Conservation (phyloP, 2,329 filamentous ascomycete genomes). For the Fusarium heterosporum region DNA sequence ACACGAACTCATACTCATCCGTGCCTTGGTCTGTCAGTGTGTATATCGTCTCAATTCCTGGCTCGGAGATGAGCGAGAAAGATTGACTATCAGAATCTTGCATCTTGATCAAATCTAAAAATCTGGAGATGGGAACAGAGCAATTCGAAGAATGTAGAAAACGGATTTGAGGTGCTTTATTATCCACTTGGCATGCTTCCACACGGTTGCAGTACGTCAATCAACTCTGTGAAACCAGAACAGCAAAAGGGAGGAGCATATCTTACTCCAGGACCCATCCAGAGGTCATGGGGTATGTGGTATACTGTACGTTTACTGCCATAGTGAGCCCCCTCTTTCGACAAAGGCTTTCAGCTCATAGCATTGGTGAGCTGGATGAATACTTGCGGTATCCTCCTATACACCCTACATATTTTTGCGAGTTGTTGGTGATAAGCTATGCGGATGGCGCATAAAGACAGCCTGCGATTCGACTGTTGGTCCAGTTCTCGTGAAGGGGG, state of each 20-base stretch:
- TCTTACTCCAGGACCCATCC: slow-evolving; percentile 19
- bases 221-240: slow-evolving; percentile 37
- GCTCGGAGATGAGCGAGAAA: slow-evolving; percentile 49
- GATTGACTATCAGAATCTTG: slow-evolving; percentile 44
- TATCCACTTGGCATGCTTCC: slow-evolving; percentile 23
- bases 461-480: slow-evolving; percentile 40
- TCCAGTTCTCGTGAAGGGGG: slow-evolving; percentile 17
- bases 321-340: slow-evolving; percentile 25
- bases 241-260: slow-evolving; percentile 20
- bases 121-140: background rate
- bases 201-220: slow-evolving; percentile 26
- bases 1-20: slow-evolving; percentile 49
- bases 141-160: slow-evolving; percentile 4
- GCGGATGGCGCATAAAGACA: slow-evolving; percentile 31
- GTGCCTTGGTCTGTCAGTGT: slow-evolving; percentile 47
- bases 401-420: slow-evolving; percentile 29
- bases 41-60: slow-evolving; percentile 42
- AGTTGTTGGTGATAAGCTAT: slow-evolving; percentile 42
- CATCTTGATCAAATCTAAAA: slow-evolving; percentile 28
- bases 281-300: slow-evolving; percentile 29
- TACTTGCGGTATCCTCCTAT: slow-evolving; percentile 20
- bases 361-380: slow-evolving; percentile 13
- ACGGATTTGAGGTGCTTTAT: slow-evolving; percentile 34
- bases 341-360: slow-evolving; percentile 10
- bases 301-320: slow-evolving; percentile 26